These are phyloP conservation scores for Pythium rhizo-oryzae DNA, from an alignment of 352 stramenopile genomes.

Conservation along the genomic window DNA sequence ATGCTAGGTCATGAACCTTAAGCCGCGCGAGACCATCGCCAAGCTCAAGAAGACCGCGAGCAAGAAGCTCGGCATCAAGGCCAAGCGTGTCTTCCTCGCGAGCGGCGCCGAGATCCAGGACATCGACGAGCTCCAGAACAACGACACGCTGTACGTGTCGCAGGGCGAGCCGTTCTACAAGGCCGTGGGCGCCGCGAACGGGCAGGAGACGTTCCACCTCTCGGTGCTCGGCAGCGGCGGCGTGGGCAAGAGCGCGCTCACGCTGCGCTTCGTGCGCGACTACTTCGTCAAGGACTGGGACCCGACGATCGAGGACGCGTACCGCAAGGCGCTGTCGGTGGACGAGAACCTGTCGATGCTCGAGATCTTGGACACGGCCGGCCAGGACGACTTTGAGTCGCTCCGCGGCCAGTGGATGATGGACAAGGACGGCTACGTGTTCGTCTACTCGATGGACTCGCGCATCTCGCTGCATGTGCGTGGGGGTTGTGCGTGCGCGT, in stretches of 20 bases:
- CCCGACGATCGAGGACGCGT: slow-evolving; percentile 91
- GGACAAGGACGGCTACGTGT: slow-evolving; percentile 91
- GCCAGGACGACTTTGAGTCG: slow-evolving; percentile 91
- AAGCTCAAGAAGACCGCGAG: slow-evolving; percentile 84
- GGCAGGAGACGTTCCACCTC: slow-evolving; percentile 86
- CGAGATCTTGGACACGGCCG: slow-evolving; percentile 90
- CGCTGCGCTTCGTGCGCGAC: slow-evolving; percentile 88
- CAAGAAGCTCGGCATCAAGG: slow-evolving; percentile 83
- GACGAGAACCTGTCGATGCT: slow-evolving; percentile 87
- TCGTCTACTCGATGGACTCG: slow-evolving; percentile 92
- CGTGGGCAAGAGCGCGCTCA: slow-evolving; percentile 92
- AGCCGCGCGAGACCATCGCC: slow-evolving; percentile 64
- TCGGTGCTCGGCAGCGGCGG: slow-evolving; percentile 88
- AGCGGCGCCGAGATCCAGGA: slow-evolving; percentile 84
- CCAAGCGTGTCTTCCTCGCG: slow-evolving; percentile 78
- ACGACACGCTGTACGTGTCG: slow-evolving; percentile 88
- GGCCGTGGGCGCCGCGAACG: slow-evolving; percentile 54
- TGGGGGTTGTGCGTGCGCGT: slow-evolving; percentile 3
- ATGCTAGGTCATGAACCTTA: slow-evolving; percentile 81
- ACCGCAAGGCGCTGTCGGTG: slow-evolving; percentile 87
- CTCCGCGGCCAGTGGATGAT: slow-evolving; percentile 91
- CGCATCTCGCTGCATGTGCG: slow-evolving; percentile 82
- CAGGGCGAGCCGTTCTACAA: slow-evolving; percentile 88
- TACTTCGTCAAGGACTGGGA: slow-evolving; percentile 93
- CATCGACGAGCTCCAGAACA: slow-evolving; percentile 89